A percentile compares a stretch with the other conserved stretches of the same genome.
Conservation (phyloP, 2,329 filamentous ascomycete genomes). For the Trichoderma hamatum region DNA sequence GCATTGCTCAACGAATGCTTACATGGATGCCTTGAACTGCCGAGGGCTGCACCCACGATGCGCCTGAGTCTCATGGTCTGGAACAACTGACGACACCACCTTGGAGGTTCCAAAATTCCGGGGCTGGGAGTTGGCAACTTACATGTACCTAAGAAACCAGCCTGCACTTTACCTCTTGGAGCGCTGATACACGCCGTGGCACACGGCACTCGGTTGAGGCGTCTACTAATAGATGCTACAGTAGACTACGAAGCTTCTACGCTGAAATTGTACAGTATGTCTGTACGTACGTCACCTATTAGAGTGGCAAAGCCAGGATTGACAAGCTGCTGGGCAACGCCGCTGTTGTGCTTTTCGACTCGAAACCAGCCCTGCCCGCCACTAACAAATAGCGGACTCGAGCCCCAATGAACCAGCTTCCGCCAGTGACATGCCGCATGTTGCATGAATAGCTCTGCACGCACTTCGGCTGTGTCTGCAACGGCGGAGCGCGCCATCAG, state of each 20-base stretch:
- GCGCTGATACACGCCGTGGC: neutral
- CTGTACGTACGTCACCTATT: neutral
- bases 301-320: constrained; percentile 1
- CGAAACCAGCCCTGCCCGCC: neutral
- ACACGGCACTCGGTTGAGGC: neutral
- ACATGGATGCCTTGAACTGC: neutral
- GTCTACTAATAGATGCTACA: neutral
- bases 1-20: neutral
- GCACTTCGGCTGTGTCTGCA: constrained; percentile 8
- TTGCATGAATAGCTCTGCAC: neutral
- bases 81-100: neutral
- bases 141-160: neutral
- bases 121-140: neutral
- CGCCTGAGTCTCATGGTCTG: neutral
- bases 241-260: neutral
- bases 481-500: neutral
- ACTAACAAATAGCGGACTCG: neutral
- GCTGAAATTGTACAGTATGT: neutral
- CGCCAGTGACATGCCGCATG: constrained; percentile 15
- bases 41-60: neutral
- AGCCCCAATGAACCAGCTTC: neutral
- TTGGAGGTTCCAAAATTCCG: neutral
- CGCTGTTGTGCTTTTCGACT: neutral
- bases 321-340: constrained; percentile 4
- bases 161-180: neutral